Percentiles rank a stretch among this genome's conserved stretches.
Conservation (phyloP, 331 rosid genomes). For the Erythrophleum ivorense region DNA sequence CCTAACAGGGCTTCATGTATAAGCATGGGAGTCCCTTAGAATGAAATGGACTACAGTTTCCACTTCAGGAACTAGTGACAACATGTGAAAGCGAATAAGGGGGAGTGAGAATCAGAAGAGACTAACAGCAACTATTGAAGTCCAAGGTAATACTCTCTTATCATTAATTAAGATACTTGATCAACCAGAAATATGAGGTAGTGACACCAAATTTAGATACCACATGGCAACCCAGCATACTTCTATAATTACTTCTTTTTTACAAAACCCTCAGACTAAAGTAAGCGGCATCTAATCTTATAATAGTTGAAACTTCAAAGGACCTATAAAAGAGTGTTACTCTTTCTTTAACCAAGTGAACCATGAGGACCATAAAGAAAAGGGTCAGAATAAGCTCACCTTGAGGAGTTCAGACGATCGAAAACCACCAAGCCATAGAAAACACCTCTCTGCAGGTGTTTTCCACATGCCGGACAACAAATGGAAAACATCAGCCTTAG, state of each 20-base stretch:
- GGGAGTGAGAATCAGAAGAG: background rate
- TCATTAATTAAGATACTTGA: conserved; percentile 5
- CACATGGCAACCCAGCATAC: conserved; percentile 14
- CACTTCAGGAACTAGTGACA: background rate
- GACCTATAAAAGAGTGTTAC: background rate
- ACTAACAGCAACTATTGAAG: background rate
- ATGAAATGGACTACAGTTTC: background rate
- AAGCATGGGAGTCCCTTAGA: background rate
- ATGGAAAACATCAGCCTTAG: conserved; percentile 98
- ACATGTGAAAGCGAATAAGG: background rate
- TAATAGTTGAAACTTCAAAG: background rate
- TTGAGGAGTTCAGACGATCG: conserved; percentile 96
- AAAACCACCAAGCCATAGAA: conserved; percentile 98
- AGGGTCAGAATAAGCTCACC: conserved; percentile 54
- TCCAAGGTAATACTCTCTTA: background rate
- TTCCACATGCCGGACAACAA: conserved; percentile 99
- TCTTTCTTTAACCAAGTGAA: conserved; percentile 16
- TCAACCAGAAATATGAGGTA: conserved; percentile 7
- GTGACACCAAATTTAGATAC: background rate
- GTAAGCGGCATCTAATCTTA: conserved; percentile 6
- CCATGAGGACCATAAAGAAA: conserved; percentile 33
- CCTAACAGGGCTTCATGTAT: background rate
- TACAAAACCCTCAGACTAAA: background rate
- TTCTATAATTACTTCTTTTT: conserved; percentile 5
- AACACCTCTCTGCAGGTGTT: conserved; percentile 98